These are phyloP conservation scores for Boletus tylopilopsis DNA, from an alignment of 768 basidiomycete genomes.

Conservation along the genomic window DNA sequence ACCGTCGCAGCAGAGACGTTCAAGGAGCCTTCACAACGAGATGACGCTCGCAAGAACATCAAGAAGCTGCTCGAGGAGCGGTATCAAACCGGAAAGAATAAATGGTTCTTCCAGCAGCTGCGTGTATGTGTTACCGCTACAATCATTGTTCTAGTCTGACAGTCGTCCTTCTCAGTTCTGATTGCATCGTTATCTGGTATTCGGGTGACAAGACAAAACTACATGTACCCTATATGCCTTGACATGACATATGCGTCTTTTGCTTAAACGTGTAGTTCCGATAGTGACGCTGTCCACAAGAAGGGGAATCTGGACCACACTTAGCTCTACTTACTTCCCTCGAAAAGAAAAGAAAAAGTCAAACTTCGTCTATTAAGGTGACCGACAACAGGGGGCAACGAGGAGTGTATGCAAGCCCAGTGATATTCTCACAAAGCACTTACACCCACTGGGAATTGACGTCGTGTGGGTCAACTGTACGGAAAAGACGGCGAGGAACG, in stretches of 20 bases:
- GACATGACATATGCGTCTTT: conserved; percentile 24
- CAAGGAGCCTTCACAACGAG: conserved; percentile 95
- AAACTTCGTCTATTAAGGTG: conserved; percentile 21
- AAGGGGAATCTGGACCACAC: too few species aligned
- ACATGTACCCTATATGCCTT: conserved; percentile 37
- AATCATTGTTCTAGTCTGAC: conserved; percentile 2
- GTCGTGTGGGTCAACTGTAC: background rate
- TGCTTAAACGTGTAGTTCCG: too few species aligned
- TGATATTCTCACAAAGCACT: conserved; percentile 41
- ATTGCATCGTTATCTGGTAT: conserved; percentile 16
- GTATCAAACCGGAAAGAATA: conserved; percentile 92
- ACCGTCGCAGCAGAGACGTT: conserved; percentile 83
- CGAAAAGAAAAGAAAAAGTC: conserved; percentile 18
- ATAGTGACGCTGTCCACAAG: too few species aligned
- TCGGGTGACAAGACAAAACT: conserved; percentile 30
- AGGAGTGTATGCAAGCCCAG: conserved; percentile 11
- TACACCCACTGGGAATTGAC: conserved; percentile 35
- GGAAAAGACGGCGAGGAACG: conserved; percentile 21
- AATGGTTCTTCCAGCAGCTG: conserved; percentile 93
- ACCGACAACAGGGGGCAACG: conserved; percentile 8
- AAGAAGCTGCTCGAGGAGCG: conserved; percentile 97
- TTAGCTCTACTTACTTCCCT: too few species aligned
- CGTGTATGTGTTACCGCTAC: conserved; percentile 47
- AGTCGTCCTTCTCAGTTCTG: conserved; percentile 31
- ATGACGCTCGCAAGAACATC: conserved; percentile 92